Base-by-base conservation (phyloP, 768 basidiomycete species). In the Kwoniella dendrophila region DNA sequence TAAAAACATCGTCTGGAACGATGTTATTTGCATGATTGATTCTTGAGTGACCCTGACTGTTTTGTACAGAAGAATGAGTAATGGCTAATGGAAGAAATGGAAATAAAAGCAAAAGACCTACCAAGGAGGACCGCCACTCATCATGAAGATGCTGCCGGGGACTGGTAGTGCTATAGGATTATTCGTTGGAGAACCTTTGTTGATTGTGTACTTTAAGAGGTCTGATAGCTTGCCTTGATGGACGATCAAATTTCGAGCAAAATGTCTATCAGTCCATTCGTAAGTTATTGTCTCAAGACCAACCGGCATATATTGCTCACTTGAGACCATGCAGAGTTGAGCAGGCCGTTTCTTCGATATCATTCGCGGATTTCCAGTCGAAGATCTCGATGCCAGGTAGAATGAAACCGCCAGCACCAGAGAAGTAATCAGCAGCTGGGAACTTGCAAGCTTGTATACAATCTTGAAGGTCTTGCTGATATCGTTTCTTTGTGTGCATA, bases 1-100 rank as follows among this genome's bases (percentile, higher is more conserved):
- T 36, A 2, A 12, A 8, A 26, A 8, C 4, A 32, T 38, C 43
- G 2, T 27, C 30, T 27, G 53, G 24, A 5, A n/a, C 7, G 6
- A 18, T 12, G 16, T 50, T 45, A 16, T 56, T 56, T 3, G 52
- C 24, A 48, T 56, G 60, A 52, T 70, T 73, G 0, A 66, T 69
- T 1, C 62, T 43, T 20, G 71, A 70, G 32, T 73, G 71, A 3
- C 69, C 66, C 59, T 73, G 71, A 59, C 70, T 71, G 50, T 11
- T 12, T 24, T 27, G 40, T 33, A 47, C 20, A 29, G 6, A 10
- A n/a, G 18, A 18, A 14, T 29, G 29, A 57, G 56, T 26, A 18
- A 16, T 30, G 18, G 24, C 50, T 22, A 52, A 32, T 12, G 5
- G 45, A 22, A 24, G 20, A 47, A 24, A n/a, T n/a, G n/a, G n/a